A percentile compares a stretch with the other conserved stretches of the same genome.
Conservation (phyloP, 495 filamentous ascomycete species). For the Penicillium arizonense region DNA sequence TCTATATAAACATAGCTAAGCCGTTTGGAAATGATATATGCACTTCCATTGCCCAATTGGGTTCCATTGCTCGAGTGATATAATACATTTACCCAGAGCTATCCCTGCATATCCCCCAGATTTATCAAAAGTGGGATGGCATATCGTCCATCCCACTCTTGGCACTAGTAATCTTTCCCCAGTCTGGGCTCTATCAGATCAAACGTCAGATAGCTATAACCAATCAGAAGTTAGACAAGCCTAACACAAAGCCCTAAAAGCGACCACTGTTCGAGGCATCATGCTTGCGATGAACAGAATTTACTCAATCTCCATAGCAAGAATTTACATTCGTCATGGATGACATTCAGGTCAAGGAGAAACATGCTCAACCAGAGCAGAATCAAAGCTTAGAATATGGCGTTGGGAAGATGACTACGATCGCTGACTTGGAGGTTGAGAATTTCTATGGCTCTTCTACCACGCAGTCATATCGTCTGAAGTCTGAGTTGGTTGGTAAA, state of each 20-base stretch:
- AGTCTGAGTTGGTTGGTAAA: constrained; percentile 31
- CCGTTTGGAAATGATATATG: too few relatives aligned
- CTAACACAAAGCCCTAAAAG: neutral
- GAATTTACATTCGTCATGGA: constrained; percentile 13
- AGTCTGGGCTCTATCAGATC: too few relatives aligned
- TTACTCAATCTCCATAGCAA: neutral
- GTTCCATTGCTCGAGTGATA: too few relatives aligned
- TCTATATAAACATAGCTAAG: too few relatives aligned
- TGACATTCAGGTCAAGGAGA: constrained; percentile 15
- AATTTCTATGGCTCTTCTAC: constrained; percentile 34
- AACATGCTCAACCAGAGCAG: neutral
- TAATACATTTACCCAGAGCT: too few relatives aligned
- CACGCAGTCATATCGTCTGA: constrained; percentile 31
- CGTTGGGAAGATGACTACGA: constrained; percentile 18
- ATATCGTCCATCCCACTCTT: too few relatives aligned
- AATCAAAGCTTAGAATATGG: constrained; percentile 1
- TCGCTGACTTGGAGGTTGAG: constrained; percentile 22
- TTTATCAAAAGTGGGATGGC: too few relatives aligned
- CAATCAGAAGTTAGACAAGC: too few relatives aligned
- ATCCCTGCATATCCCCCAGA: too few relatives aligned
- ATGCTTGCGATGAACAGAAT: neutral
- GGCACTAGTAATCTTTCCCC: too few relatives aligned
- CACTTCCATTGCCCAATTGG: too few relatives aligned
- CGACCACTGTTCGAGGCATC: neutral
- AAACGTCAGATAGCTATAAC: too few relatives aligned